These are phyloP conservation scores for Leishmania gerbilli DNA, from an alignment of 208 protist genomes.

Conservation along the genomic window DNA sequence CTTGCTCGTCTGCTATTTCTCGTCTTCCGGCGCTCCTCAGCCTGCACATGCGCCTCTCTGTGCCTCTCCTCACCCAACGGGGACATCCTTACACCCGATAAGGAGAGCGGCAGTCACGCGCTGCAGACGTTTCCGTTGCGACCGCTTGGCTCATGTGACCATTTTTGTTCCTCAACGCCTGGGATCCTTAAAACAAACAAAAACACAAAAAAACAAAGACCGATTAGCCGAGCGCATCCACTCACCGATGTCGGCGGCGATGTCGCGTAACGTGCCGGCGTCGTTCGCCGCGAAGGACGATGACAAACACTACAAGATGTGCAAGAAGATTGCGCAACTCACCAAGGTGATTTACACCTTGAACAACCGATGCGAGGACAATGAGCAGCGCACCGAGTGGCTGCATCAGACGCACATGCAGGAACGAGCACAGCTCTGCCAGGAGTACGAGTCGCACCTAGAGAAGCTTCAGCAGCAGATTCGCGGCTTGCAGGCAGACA, in stretches of 20 bases:
- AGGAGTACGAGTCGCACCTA: conserved; percentile 68
- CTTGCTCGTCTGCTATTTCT: background rate
- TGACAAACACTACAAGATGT: conserved; percentile 94
- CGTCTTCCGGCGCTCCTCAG: background rate
- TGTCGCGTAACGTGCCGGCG: conserved; percentile 4
- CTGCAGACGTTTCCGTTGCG: background rate
- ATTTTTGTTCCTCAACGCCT: background rate
- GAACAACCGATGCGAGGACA: conserved; percentile 95
- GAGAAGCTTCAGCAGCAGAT: conserved; percentile 36
- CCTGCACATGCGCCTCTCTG: background rate
- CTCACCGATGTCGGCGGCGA: background rate
- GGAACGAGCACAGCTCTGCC: conserved; percentile 83
- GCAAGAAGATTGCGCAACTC: conserved; percentile 97
- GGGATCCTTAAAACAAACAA: background rate
- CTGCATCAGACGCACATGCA: conserved; percentile 70
- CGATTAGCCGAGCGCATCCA: background rate
- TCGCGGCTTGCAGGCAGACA: conserved; percentile 26
- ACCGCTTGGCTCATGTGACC: background rate
- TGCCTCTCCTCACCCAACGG: background rate
- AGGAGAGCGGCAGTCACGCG: background rate
- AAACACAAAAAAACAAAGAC: background rate
- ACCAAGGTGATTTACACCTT: conserved; percentile 98
- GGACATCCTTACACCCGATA: background rate
- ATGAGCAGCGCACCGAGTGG: conserved; percentile 79
- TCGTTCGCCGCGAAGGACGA: conserved; percentile 35